Evolutionary conservation across 805 yeast genomes (phyloP).

Genomic region (Brettanomyces nanus): DNA sequence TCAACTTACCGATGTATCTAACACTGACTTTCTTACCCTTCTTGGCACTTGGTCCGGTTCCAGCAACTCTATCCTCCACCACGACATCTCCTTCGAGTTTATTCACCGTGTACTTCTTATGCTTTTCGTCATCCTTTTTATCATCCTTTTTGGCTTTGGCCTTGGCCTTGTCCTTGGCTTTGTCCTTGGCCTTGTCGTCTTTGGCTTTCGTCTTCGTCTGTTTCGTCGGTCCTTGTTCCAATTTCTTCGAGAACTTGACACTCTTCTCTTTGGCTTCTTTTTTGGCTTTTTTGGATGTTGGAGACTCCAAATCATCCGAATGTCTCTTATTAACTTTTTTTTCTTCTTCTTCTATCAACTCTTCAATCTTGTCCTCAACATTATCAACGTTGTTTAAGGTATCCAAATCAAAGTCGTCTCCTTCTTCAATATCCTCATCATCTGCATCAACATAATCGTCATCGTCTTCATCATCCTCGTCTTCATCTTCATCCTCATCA

Average conservation of each 20-base stretch:
- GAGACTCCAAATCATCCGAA: conserved; percentile 19
- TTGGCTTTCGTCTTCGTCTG: conserved; percentile 23
- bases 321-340: conserved; percentile 26
- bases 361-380: conserved; percentile 65
- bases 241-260: conserved; percentile 82
- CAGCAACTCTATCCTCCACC: conserved; percentile 85
- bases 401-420: conserved; percentile 47
- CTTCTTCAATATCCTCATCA: conserved; percentile 2
- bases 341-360: conserved; percentile 59
- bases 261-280: conserved; percentile 46
- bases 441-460: conserved; percentile 42
- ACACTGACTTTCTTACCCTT: conserved; percentile 87
- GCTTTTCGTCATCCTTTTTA: conserved; percentile 19
- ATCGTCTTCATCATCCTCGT: conserved; percentile 53
- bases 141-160: conserved; percentile 17
- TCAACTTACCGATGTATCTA: conserved; percentile 95
- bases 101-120: conserved; percentile 59
- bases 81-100: conserved; percentile 89
- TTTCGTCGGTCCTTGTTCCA: conserved; percentile 88
- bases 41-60: conserved; percentile 85
- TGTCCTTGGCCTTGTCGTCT: conserved; percentile 7
- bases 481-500: conserved; percentile 38
- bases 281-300: conserved; percentile 27
- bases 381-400: conserved; percentile 64
- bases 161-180: conserved; percentile 14